Conservation (phyloP, 2,329 filamentous ascomycete genomes). For the Ophiostoma sp. region DNA sequence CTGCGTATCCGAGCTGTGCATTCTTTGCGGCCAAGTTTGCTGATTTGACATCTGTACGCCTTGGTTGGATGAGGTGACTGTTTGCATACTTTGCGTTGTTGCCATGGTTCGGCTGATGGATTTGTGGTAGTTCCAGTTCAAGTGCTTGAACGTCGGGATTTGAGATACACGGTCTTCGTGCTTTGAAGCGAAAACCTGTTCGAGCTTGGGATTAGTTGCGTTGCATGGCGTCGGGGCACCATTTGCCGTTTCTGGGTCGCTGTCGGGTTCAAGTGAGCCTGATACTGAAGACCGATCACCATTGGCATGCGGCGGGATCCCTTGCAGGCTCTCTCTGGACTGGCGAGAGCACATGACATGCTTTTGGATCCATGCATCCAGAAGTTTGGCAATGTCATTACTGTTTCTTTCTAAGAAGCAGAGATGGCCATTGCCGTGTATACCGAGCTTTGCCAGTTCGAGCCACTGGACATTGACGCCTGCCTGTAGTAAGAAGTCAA, state of each 20-base stretch:
- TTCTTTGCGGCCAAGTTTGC: background rate
- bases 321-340: background rate
- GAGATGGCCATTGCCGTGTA: slow-evolving; percentile 58
- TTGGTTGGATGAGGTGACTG: background rate
- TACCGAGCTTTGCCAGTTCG: slow-evolving; percentile 44
- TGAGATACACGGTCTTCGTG: background rate
- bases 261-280: background rate
- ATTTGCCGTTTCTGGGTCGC: background rate
- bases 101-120: background rate
- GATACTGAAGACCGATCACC: background rate
- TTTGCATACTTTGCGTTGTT: background rate
- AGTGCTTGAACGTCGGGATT: background rate
- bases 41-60: background rate
- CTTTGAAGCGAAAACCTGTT: background rate
- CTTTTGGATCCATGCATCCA: slow-evolving; percentile 24
- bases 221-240: background rate
- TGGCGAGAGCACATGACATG: background rate
- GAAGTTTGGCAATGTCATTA: slow-evolving; percentile 40
- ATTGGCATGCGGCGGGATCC: background rate
- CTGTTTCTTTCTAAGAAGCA: slow-evolving; percentile 57
- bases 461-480: slow-evolving; percentile 49
- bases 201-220: background rate
- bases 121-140: slow-evolving; percentile 15
- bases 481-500: slow-evolving; percentile 53
- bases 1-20: background rate